These are phyloP conservation scores for Fusarium papillatum DNA, from an alignment of 2,329 filamentous ascomycete genomes.

Conservation along the genomic window DNA sequence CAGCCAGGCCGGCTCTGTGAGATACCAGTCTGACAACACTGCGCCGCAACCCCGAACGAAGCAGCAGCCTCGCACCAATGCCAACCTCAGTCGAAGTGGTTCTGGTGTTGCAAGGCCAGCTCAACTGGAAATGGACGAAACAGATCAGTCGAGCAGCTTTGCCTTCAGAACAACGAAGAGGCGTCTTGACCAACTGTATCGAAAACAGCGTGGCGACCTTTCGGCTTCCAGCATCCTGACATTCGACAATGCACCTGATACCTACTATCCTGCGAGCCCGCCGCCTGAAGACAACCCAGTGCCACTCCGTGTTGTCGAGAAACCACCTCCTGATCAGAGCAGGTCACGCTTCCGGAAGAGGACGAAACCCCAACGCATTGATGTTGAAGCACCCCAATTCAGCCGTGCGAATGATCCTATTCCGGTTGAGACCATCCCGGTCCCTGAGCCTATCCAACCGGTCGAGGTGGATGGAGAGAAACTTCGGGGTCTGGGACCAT, in stretches of 20 bases:
- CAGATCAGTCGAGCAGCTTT: slow-evolving; percentile 48
- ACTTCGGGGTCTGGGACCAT: slow-evolving; percentile 69
- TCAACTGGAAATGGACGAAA: slow-evolving; percentile 66
- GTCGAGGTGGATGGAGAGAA: slow-evolving; percentile 41
- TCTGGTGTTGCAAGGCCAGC: slow-evolving; percentile 58
- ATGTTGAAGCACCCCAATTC: slow-evolving; percentile 66
- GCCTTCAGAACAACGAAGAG: slow-evolving; percentile 66
- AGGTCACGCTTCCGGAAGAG: slow-evolving; percentile 59
- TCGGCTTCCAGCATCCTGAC: slow-evolving; percentile 34
- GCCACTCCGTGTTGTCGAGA: slow-evolving; percentile 34
- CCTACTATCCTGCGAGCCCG: slow-evolving; percentile 34
- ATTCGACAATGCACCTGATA: slow-evolving; percentile 28
- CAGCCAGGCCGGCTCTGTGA: slow-evolving; percentile 43
- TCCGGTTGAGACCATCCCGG: slow-evolving; percentile 24
- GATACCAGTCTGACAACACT: slow-evolving; percentile 34
- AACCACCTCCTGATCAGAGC: slow-evolving; percentile 9
- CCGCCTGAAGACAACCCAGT: slow-evolving; percentile 41
- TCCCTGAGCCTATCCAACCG: slow-evolving; percentile 15
- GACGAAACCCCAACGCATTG: slow-evolving; percentile 57
- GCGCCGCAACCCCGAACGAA: neutral
- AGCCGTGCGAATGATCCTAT: slow-evolving; percentile 67
- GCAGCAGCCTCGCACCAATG: slow-evolving; percentile 8
- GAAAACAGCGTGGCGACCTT: slow-evolving; percentile 50
- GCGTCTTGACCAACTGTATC: slow-evolving; percentile 68
- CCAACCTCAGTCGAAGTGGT: slow-evolving; percentile 17